Conservation (phyloP, 176 grass and related monocot genomes). For the Poa pratensis region DNA sequence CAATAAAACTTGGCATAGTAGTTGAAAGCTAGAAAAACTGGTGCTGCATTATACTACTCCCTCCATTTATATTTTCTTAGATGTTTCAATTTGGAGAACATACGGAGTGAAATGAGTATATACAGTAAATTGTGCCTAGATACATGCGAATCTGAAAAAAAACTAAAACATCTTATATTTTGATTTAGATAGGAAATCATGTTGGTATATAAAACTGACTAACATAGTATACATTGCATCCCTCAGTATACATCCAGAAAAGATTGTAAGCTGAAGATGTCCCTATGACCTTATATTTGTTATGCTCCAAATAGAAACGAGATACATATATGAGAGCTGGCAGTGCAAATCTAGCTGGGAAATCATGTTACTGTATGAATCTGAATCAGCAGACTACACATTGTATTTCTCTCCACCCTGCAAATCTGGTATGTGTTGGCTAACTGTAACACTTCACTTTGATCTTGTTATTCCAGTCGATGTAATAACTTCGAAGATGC, state of each 20-base stretch:
- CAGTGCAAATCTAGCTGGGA: constrained; percentile 6
- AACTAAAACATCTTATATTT: too few species aligned
- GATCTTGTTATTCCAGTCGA: constrained; percentile 66
- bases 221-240: constrained; percentile 18
- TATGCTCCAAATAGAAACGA: background rate
- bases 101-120: too few species aligned
- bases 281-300: constrained; percentile 12
- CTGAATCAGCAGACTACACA: constrained; percentile 32
- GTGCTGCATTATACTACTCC: background rate
- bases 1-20: background rate
- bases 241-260: constrained; percentile 17
- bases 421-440: background rate
- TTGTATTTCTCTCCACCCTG: background rate
- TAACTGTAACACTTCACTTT: constrained; percentile 28
- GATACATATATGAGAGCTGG: background rate
- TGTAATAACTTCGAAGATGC: constrained; percentile 97
- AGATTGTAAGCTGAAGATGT: constrained; percentile 3
- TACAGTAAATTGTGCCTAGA: too few species aligned
- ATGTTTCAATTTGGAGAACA: too few species aligned
- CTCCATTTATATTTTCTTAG: too few species aligned
- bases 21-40: background rate
- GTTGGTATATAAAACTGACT: background rate
- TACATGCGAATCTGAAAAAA: too few species aligned
- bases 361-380: background rate
- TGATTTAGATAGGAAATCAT: background rate